Evolutionary conservation across 139 green algal species (phyloP), one percentile per base, ranked within the genome.

Genomic region (Tetradesmus obliquus): DNA sequence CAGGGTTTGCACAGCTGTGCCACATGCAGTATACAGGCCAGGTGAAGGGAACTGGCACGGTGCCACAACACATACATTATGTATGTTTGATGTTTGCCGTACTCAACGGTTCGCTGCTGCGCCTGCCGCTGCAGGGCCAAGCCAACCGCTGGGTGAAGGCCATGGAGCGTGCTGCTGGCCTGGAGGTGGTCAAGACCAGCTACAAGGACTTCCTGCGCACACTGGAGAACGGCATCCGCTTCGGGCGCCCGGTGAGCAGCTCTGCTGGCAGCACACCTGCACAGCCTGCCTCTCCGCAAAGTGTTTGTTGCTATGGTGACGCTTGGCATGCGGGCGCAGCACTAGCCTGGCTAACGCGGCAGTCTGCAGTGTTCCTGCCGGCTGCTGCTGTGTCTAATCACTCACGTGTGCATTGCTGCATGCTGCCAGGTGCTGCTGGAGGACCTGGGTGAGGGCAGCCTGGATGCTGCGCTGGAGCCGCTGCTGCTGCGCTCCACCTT

Each of bases 71-170:
- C 32, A 45, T 45, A 45, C 32, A 45, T 45, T 45, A 45, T 45
- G 32, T 45, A 45, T 45, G 32, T 45, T 45, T 45, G 32, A 45
- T 45, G 32, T 45, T 45, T 45, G 32, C 32, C 32, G 32, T 45
- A 45, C 32, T 45, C 32, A 45, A 45, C 32, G 32, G 32, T 45
- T 45, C 32, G 32, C 17, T 24, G 17, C 15, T 24, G 66, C 4
- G n/a, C n/a, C 15, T 76, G 5, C 5, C 2, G 2, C 17, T 72
- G 83, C 93, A 96, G 95, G 96, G 95, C 57, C 96, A 98, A 89
- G 96, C 96, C 91, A 97, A 97, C 94, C 94, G 94, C 79, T 98
- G 96, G 96, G 94, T 98, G 82, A 97, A 96, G 92, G 96, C 96
- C 94, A 97, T 97, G 95, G 94, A 97, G 90, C 92, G 93, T 24